Percentiles rank a stretch among this genome's conserved stretches.
Evolutionary conservation across 768 basidiomycete genomes (phyloP).

Genomic region (Tricholoma matsutake): DNA sequence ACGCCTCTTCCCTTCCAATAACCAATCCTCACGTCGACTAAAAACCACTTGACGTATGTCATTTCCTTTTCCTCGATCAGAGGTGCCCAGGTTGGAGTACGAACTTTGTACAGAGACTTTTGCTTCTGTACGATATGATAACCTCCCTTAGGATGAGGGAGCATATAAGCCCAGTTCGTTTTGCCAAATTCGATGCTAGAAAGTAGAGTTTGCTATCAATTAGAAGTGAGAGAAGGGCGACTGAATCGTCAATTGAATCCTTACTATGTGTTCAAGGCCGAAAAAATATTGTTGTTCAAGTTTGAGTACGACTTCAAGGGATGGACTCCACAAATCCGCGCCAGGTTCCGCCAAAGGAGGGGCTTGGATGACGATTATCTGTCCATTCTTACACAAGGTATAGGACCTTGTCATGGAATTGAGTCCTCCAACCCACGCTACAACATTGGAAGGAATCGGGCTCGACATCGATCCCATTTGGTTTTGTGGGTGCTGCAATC

Average conservation of each 20-base stretch:
- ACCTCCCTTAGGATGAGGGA: slow-evolving; percentile 22
- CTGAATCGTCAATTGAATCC: neutral
- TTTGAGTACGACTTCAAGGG: neutral
- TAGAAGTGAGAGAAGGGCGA: neutral
- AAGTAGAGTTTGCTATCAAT: slow-evolving; percentile 25
- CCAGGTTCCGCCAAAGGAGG: neutral
- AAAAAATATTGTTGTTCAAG: slow-evolving; percentile 4
- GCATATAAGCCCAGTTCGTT: slow-evolving; percentile 36
- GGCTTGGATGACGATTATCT: slow-evolving; percentile 15
- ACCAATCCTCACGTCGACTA: slow-evolving; percentile 27
- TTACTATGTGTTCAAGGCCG: slow-evolving; percentile 21
- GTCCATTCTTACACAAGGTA: slow-evolving; percentile 9
- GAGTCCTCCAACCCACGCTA: slow-evolving; percentile 13
- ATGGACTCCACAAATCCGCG: neutral
- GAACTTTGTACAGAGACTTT: slow-evolving; percentile 20
- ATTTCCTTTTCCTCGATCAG: slow-evolving; percentile 36
- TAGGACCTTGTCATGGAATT: slow-evolving; percentile 6
- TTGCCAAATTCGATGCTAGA: slow-evolving; percentile 29
- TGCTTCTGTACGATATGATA: slow-evolving; percentile 29
- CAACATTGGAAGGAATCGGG: slow-evolving; percentile 15
- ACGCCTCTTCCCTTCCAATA: slow-evolving; percentile 38
- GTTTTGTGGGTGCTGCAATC: neutral
- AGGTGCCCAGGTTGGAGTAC: slow-evolving; percentile 34
- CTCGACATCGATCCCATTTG: slow-evolving; percentile 1
- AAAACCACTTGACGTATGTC: slow-evolving; percentile 27